Percentiles rank a stretch among this genome's conserved stretches.
phyloP scores from a whole-genome alignment of 495 filamentous ascomycete species.

The Penicillium paradoxum region DNA sequence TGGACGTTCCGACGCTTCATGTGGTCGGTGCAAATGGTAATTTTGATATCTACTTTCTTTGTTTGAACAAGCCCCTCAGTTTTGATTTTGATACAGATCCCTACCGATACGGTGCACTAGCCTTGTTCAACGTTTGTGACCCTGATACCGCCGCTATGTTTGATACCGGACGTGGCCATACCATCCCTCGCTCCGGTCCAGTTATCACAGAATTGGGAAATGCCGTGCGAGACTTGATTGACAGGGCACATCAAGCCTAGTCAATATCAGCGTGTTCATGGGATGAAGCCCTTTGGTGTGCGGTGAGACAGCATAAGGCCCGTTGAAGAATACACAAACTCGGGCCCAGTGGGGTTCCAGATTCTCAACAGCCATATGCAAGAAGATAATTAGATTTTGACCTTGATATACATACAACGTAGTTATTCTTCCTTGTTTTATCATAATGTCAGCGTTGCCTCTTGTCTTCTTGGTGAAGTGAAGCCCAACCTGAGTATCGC shows the following conservation, averaged over 20 bases:
- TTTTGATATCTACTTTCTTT: neutral
- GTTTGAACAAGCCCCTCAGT: neutral
- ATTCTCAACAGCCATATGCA: neutral
- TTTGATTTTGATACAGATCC: constrained; percentile 34
- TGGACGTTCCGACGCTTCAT: constrained; percentile 50
- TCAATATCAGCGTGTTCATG: neutral
- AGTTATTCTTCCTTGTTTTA: neutral
- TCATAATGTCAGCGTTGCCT: neutral
- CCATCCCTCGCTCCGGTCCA: constrained; percentile 47
- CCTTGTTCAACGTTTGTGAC: constrained; percentile 54
- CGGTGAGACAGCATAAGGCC: neutral
- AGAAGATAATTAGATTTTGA: neutral
- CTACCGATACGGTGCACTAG: constrained; percentile 47
- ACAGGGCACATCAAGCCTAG: constrained; percentile 1
- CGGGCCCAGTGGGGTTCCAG: neutral
- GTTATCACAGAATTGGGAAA: constrained; percentile 25
- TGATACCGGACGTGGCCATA: constrained; percentile 53
- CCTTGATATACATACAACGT: neutral
- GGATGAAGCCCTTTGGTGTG: neutral
- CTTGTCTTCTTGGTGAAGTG: neutral
- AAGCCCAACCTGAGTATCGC: neutral
- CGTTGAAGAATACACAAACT: neutral
- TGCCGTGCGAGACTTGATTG: constrained; percentile 21
- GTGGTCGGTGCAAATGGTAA: constrained; percentile 50
- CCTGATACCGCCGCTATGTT: constrained; percentile 45